Evolutionary conservation across 2,329 filamentous ascomycete species (phyloP).

Genomic region (Colletotrichum sp.): DNA sequence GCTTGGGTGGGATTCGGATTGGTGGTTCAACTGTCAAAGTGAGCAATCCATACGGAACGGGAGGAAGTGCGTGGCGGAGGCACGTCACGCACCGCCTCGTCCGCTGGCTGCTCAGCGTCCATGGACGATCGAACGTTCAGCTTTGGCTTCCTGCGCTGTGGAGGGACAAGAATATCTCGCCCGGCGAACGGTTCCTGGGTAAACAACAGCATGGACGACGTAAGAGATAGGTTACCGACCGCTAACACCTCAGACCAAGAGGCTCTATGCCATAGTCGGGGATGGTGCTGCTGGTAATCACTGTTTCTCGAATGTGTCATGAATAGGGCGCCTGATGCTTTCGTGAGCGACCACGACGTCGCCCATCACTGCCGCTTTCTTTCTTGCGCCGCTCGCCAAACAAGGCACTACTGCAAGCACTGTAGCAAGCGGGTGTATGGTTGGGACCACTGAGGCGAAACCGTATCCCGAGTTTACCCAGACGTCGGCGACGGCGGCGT

Average conservation of each 20-base stretch:
- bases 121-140: neutral
- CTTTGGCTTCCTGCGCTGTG: neutral
- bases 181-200: neutral
- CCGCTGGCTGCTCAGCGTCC: neutral
- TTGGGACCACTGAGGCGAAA: slow-evolving; percentile 1
- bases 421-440: neutral
- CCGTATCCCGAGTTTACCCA: neutral
- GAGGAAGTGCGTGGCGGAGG: neutral
- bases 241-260: neutral
- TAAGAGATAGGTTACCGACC: neutral
- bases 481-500: neutral
- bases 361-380: slow-evolving; percentile 2
- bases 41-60: neutral
- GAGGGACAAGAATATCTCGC: neutral
- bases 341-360: neutral
- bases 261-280: neutral
- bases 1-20: neutral
- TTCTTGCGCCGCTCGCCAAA: neutral
- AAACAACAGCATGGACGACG: neutral
- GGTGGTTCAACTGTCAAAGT: neutral
- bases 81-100: neutral
- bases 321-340: neutral
- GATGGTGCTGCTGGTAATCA: neutral
- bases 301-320: neutral
- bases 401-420: slow-evolving; percentile 14